Conservation (phyloP, 257 asterid species). For the Capsicum baccatum region DNA sequence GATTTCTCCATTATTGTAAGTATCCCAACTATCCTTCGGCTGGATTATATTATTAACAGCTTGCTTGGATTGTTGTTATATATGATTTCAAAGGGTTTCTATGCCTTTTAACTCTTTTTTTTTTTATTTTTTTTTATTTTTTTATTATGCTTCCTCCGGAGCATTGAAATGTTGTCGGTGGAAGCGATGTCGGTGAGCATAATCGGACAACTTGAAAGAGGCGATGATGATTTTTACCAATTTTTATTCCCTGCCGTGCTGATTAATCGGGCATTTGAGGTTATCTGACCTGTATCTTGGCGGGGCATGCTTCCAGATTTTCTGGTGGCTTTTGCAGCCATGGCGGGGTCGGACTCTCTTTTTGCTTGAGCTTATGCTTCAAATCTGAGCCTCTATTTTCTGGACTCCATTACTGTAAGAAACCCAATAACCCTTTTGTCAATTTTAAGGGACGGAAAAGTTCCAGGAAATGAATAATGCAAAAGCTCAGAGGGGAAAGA, state of each 20-base stretch:
- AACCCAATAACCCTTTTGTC: neutral
- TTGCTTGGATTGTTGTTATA: neutral
- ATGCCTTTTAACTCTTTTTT: no score
- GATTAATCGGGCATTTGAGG: slow-evolving; percentile 12
- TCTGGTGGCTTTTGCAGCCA: slow-evolving; percentile 39
- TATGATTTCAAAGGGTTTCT: neutral
- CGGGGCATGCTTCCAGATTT: slow-evolving; percentile 30
- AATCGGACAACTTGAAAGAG: neutral
- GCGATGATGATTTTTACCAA: slow-evolving; percentile 1
- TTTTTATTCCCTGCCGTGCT: neutral
- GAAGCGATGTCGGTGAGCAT: neutral
- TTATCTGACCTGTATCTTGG: slow-evolving; percentile 37
- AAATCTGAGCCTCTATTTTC: slow-evolving; percentile 6
- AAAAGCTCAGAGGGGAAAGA: neutral
- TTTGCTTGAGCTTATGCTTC: neutral
- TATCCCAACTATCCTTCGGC: slow-evolving; percentile 27
- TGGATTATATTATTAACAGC: neutral
- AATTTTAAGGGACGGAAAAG: neutral
- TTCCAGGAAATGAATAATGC: no score
- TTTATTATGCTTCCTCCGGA: no score
- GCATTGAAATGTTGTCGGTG: neutral
- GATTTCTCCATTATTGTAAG: slow-evolving; percentile 22
- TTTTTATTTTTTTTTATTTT: no score
- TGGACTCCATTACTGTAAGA: slow-evolving; percentile 7
- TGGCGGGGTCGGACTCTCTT: slow-evolving; percentile 30